Evolutionary conservation across 1,284 basidiomycete genomes (phyloP), one percentile per base, ranked within the genome.

Genomic region (Fomitopsis betulina): DNA sequence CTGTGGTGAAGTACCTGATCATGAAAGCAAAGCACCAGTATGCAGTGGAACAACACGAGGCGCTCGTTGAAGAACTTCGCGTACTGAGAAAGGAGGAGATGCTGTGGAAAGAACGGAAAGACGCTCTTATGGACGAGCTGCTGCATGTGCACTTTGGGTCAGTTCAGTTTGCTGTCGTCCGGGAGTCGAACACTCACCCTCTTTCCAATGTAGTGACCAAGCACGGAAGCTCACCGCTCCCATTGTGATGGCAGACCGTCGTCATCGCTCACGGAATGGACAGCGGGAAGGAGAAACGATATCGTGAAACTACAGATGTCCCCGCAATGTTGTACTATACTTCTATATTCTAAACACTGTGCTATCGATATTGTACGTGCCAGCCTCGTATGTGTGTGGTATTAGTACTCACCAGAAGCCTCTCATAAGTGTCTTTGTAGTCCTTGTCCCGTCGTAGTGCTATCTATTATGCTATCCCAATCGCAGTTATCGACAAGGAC

Each of bases 1-100:
- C 77, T 37, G 82, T 86, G 75, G 82, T 82, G 30, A 82, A 81
- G 72, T 93, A 93, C 68, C 73, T 92, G n/a, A 64, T 91, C 32
- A 84, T 83, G 77, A 93, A 92, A 66, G 89, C 91, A 2, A 91
- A 91, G 66, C 79, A 85, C 65, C 73, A 73, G 27, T 88, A 83
- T 66, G 84, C 80, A 10, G 60, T 85, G 23, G 77, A 85, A 58
- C 81, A 87, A 63, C 84, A 89, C 58, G 82, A 83, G 40, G 71
- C 72, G 17, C 74, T 92, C 30, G 71, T 82, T 17, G 82, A 87
- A 63, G 87, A 93, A 68, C 70, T 91, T 62, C 76, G 82, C 50
- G 71, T 78, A 30, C 70, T 82, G 12, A 76, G 80, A 61, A 69
- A 71, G 6, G 85, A 90, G 67, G 77, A 84, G 53, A 68, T 67